Conservation (phyloP, 129 eudicot genomes). For the Gnaphalium uliginosum region DNA sequence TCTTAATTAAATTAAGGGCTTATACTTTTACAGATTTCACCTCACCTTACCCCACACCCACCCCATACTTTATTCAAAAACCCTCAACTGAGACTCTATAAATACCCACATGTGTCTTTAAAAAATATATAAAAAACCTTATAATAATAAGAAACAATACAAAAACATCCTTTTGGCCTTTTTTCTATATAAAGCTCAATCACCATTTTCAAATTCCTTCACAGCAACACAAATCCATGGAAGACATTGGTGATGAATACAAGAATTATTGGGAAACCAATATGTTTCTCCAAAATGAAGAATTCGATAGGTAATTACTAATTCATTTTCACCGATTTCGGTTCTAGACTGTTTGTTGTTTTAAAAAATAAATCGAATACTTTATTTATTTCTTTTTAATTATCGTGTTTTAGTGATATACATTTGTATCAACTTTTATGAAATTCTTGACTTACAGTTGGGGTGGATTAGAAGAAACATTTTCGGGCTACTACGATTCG, state of each 20-base stretch:
- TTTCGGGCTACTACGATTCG: conserved; percentile 71
- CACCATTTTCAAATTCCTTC: not conserved
- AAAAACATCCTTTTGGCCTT: conserved; percentile 32
- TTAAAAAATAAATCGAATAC: no score
- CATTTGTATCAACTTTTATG: not conserved
- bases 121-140: not conserved
- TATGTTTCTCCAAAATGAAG: conserved; percentile 59
- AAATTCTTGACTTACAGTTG: conserved; percentile 27
- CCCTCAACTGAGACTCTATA: conserved; percentile 11
- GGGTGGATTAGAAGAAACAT: conserved; percentile 57
- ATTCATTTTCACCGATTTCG: not conserved
- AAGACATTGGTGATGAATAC: conserved; percentile 33
- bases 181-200: conserved; percentile 8
- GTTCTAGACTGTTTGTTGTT: no score
- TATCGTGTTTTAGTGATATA: no score
- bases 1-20: no score
- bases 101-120: conserved; percentile 25
- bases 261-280: conserved; percentile 80
- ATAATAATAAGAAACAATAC: conserved; percentile 14
- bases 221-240: conserved; percentile 22
- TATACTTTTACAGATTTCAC: not conserved
- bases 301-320: conserved; percentile 50
- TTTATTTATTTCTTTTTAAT: no score
- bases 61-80: not conserved
- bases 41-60: not conserved